Evolutionary conservation across 768 basidiomycete genomes (phyloP), one percentile per base, ranked within the genome.

Genomic region (Macrocybe gigantea): DNA sequence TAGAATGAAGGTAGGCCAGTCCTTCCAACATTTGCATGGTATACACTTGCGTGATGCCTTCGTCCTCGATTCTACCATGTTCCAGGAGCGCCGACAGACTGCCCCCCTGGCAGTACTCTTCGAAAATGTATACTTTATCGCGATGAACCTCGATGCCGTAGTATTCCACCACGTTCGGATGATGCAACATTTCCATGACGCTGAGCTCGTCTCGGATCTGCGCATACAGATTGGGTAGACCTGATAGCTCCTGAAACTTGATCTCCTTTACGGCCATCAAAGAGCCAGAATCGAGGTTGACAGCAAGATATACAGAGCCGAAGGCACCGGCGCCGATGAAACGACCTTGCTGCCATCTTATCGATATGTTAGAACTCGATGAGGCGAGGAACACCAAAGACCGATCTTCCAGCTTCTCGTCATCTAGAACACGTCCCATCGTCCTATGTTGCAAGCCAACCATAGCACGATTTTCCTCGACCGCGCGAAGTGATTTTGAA

Each of bases 211-310:
- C 93, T 63, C 83, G 87, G 66, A 98, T 96, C 61, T 94, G 90
- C 45, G 88, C 78, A 68, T 92, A 91, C 29, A 98, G 75, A 52
- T 82, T 90, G 3, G 94, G 88, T 44, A 92, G 69, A 13, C 90
- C 91, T 5, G 90, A 83, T 9, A 95, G 71, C 63, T 97, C 95
- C 61, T 94, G 93, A 64, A 94, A 95, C 50, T 93, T 92, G 64
- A 98, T 93, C 70, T 98, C 96, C 70, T 99, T 99, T 59, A 97
- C 96, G 7, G 96, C 96, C 93, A 99, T 97, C 51, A 97, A 81
- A 38, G 88, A 88, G 40, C 94, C 92, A 1, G 89, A 86, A 61
- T 98, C 96, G 47, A 98, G 76, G 63, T 98, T 98, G 67, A 97
- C 88, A 12, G 94, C 96, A 41, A 93, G 80, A 64, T 98, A 99